phyloP scores from a whole-genome alignment of 2,329 filamentous ascomycete genomes.

The Aspergillus fumigatiaffinis region DNA sequence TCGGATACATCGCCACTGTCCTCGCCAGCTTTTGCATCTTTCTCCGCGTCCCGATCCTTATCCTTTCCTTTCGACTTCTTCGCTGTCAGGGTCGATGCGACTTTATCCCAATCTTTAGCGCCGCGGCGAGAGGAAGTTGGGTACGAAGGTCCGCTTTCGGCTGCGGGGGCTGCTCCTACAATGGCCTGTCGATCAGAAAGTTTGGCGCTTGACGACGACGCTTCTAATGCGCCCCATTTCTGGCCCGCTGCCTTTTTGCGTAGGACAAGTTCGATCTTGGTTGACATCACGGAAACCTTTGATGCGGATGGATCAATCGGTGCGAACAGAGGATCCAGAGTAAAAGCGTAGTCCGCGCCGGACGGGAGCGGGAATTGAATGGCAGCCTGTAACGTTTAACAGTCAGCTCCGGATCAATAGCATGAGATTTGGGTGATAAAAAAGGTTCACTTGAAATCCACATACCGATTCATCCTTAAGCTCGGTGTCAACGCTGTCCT shows the following conservation, averaged over 20 bases:
- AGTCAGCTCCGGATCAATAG: constrained; percentile 13
- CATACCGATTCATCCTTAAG: constrained; percentile 48
- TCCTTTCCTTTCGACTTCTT: constrained; percentile 28
- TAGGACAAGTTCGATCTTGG: constrained; percentile 75
- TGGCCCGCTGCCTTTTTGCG: constrained; percentile 61
- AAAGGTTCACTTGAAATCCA: constrained; percentile 12
- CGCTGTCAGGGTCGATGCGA: constrained; percentile 52
- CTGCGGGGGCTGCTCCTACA: constrained; percentile 10
- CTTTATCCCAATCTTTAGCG: constrained; percentile 87
- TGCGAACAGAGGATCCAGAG: constrained; percentile 64
- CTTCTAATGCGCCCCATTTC: constrained; percentile 65
- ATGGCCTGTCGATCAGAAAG: constrained; percentile 17
- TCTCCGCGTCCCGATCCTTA: constrained; percentile 27
- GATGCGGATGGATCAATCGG: constrained; percentile 60
- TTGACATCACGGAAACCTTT: constrained; percentile 63
- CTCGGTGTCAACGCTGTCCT: constrained; percentile 53
- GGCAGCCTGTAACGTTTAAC: constrained; percentile 39
- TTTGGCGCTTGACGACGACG: constrained; percentile 27
- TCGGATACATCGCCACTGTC: constrained; percentile 52
- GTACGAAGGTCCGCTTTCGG: constrained; percentile 58
- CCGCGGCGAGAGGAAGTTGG: constrained; percentile 82
- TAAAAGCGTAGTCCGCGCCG: constrained; percentile 56
- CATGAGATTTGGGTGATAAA: constrained; percentile 12
- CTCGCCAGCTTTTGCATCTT: constrained; percentile 24
- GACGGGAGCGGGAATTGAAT: constrained; percentile 57